These are phyloP conservation scores for Neoboletus subvelutipes DNA, from an alignment of 768 basidiomycete species.

Conservation along the genomic window DNA sequence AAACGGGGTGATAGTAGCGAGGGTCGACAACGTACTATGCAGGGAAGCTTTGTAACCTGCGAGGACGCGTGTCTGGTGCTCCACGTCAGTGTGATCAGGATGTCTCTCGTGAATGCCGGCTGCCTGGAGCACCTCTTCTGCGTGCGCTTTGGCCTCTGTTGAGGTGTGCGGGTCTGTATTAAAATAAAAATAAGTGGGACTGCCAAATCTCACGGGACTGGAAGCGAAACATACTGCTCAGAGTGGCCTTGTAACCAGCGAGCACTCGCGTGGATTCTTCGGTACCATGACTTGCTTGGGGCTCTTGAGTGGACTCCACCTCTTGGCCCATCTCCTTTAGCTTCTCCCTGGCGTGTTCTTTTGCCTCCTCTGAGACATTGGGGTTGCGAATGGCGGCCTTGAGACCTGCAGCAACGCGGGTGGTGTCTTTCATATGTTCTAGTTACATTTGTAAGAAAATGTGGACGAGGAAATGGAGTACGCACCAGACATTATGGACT, in stretches of 20 bases:
- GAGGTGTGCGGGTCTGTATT: slow-evolving; percentile 43
- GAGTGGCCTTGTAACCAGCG: slow-evolving; percentile 52
- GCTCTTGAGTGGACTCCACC: slow-evolving; percentile 2
- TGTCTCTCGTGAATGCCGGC: slow-evolving; percentile 38
- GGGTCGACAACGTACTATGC: slow-evolving; percentile 36
- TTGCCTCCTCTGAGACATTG: slow-evolving; percentile 54
- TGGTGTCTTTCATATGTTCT: slow-evolving; percentile 39
- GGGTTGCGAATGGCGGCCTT: slow-evolving; percentile 62
- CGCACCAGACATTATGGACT: slow-evolving; percentile 15
- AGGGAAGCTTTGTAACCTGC: slow-evolving; percentile 60
- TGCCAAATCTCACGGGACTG: no score
- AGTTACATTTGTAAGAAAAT: not conserved
- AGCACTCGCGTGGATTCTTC: slow-evolving; percentile 27
- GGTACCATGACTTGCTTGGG: not conserved
- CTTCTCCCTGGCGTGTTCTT: slow-evolving; percentile 44
- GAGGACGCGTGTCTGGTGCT: slow-evolving; percentile 47
- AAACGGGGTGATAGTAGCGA: not conserved
- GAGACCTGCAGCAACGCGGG: slow-evolving; percentile 53
- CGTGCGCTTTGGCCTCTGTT: slow-evolving; percentile 50
- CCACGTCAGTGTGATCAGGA: slow-evolving; percentile 33
- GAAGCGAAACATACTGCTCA: slow-evolving; percentile 35
- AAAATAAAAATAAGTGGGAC: not conserved
- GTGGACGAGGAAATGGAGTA: not conserved
- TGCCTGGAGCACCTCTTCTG: slow-evolving; percentile 51
- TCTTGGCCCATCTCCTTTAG: slow-evolving; percentile 42